These are phyloP conservation scores for Plasmodium billcollinsi DNA, from an alignment of 169 alveolate genomes.

Conservation along the genomic window DNA sequence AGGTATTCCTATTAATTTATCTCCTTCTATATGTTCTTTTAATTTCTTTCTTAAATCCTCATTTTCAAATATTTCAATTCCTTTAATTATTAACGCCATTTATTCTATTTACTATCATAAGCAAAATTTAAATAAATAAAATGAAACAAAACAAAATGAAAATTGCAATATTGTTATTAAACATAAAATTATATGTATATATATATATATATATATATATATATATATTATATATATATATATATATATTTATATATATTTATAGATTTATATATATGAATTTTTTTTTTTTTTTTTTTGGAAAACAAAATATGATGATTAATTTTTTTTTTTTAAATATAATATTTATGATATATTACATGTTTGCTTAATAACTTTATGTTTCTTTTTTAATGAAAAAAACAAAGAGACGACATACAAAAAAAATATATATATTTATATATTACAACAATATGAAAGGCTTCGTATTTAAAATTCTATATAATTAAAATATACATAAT, in stretches of 20 bases:
- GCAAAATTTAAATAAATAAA: neutral
- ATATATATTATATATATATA: neutral
- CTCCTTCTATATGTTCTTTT: constrained; percentile 76
- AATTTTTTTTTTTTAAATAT: too few relatives aligned
- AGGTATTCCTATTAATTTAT: constrained; percentile 95
- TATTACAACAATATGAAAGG: too few relatives aligned
- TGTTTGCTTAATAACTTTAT: too few relatives aligned
- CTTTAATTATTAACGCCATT: constrained; percentile 59
- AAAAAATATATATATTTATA: too few relatives aligned
- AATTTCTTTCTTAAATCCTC: constrained; percentile 25
- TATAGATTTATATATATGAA: neutral
- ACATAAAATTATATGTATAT: neutral
- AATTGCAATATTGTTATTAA: too few relatives aligned
- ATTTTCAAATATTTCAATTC: constrained; percentile 41
- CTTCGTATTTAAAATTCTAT: too few relatives aligned
- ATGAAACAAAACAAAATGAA: neutral
- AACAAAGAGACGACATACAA: too few relatives aligned
- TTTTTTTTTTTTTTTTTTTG: neutral
- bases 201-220: neutral
- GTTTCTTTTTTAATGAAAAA: too few relatives aligned
- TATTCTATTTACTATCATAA: neutral
- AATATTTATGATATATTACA: too few relatives aligned
- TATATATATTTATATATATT: neutral
- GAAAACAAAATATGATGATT: too few relatives aligned
- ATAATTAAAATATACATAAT: too few relatives aligned